phyloP scores from a whole-genome alignment of 2,329 filamentous ascomycete genomes.

The Alternaria arbusti region DNA sequence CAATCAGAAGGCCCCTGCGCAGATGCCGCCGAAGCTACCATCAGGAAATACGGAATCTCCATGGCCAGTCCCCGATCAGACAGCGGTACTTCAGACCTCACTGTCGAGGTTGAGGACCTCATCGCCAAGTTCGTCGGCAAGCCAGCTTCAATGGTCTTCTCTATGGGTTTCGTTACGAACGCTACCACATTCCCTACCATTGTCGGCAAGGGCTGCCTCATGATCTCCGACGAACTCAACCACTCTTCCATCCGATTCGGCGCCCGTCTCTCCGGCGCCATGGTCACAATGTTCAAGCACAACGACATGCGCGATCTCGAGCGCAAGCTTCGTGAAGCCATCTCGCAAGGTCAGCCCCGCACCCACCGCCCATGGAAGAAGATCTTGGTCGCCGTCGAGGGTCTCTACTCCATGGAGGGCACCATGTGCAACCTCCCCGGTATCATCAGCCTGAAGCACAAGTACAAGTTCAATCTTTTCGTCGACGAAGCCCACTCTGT shows the following conservation, averaged over 20 bases:
- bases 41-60: constrained; percentile 85
- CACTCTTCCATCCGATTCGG: constrained; percentile 97
- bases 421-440: constrained; percentile 98
- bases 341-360: constrained; percentile 94
- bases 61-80: constrained; percentile 83
- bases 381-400: constrained; percentile 94
- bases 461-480: constrained; percentile 97
- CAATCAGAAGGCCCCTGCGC: constrained; percentile 97
- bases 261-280: constrained; percentile 89
- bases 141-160: constrained; percentile 93
- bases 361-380: constrained; percentile 99
- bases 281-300: constrained; percentile 96
- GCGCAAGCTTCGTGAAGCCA: constrained; percentile 83
- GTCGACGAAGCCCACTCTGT: constrained; percentile 97
- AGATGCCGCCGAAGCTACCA: constrained; percentile 84
- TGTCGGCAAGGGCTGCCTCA: constrained; percentile 88
- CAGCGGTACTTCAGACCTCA: constrained; percentile 84
- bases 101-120: constrained; percentile 86
- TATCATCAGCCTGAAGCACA: constrained; percentile 83
- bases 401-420: constrained; percentile 98
- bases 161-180: constrained; percentile 98
- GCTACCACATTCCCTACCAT: constrained; percentile 90
- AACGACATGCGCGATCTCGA: constrained; percentile 94
- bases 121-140: constrained; percentile 94
- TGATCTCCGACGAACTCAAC: constrained; percentile 97